Conservation (phyloP, 441 rosid genomes). For the Gossypium davidsonii region DNA sequence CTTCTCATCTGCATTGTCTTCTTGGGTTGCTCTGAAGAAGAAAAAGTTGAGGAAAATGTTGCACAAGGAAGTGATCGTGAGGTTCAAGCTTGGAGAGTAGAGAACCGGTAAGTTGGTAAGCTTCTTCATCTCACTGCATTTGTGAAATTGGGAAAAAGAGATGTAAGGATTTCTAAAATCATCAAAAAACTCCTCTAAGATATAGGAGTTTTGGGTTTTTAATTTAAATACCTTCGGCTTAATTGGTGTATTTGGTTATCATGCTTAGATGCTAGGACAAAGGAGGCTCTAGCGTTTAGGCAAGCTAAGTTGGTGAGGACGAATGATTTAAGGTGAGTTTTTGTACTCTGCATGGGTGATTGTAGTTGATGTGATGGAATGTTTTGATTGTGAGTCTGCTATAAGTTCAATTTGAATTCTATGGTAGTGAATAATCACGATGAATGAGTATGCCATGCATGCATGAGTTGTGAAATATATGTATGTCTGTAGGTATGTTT, state of each 20-base stretch:
- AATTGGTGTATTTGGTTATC: not conserved
- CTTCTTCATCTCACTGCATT: not conserved
- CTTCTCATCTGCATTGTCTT: no score
- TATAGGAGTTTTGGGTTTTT: not conserved
- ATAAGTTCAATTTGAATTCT: not conserved
- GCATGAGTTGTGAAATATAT: not conserved
- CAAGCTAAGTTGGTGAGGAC: not conserved
- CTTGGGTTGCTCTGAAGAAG: no score
- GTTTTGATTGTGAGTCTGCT: not conserved
- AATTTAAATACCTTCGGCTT: not conserved
- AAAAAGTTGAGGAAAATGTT: no score
- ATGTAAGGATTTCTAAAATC: not conserved
- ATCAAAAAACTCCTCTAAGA: not conserved
- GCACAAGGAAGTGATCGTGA: no score
- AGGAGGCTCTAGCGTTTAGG: not conserved
- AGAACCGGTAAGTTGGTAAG: not conserved
- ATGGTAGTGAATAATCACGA: not conserved
- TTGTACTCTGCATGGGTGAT: not conserved
- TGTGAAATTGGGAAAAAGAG: not conserved
- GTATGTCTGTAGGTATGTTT: not conserved
- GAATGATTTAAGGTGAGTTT: not conserved
- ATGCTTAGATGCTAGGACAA: not conserved
- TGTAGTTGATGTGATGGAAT: not conserved
- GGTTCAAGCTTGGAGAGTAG: no score
- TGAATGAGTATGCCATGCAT: not conserved